Base-by-base conservation (phyloP, 305 asterid genomes). In the Solanum hybrid region DNA sequence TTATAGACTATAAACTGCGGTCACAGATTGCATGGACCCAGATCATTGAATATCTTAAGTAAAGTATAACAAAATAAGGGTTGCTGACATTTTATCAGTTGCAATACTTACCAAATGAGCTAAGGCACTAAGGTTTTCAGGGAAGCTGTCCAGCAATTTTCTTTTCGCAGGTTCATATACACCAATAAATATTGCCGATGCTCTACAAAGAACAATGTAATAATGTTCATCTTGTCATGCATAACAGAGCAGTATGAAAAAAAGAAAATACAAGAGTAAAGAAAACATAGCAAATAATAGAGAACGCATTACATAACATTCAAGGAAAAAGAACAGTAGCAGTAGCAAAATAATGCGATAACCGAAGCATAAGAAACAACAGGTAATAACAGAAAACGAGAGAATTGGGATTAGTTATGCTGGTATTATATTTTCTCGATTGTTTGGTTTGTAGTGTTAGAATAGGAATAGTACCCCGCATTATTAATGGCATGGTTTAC, bases 91-190 rank as follows among this genome's bases (percentile, higher is more conserved):
- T 22, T 11, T 57, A 33, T 84, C 39, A 81, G 73, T 67, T 69
- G 82, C 88, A 90, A 87, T 39, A 90, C 91, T 93, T 91, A 95
- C 98, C 95, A 95, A 92, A 90, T 95, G 95, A 90, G 96, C 97
- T 11, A 95, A 73, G 90, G 96, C 96, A 91, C 96, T 93, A 11
- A 95, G 92, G 76, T 92, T 93, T 79, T 94, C 96, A 76, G 98
- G 98, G 39, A 95, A 86, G 86, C 92, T 91, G 84, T 91, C 91
- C 89, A 94, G 91, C 91, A 95, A 91, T 89, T 92, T 95, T 92
- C 94, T 94, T 91, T 95, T 95, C n/a, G 96, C 74, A 46, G 95
- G 96, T 91, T 95, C 98, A 87, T 95, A 95, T 75, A 94, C 96
- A 39, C 98, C 98, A 87, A 95, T 51, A 89, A 95, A 95, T 90